A percentile compares a stretch with the other conserved stretches of the same genome.
Conservation (phyloP, 352 stramenopile species). For the Globisporangium spinosum region DNA sequence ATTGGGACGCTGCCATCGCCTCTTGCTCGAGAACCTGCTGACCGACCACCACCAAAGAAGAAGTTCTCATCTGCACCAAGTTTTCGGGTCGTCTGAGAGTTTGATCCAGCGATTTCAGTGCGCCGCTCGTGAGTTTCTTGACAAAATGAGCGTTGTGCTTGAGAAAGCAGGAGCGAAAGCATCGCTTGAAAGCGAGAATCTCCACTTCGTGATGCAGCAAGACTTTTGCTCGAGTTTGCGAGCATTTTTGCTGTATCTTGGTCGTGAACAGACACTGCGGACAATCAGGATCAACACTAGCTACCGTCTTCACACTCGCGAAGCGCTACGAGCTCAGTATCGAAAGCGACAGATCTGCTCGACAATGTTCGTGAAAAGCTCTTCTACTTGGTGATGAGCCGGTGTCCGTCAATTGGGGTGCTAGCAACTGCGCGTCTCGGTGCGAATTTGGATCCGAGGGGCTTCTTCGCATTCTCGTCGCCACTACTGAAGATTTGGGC, state of each 20-base stretch:
- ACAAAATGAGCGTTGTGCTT: conserved; percentile 24
- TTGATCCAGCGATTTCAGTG: conserved; percentile 17
- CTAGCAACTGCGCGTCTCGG: conserved; percentile 28
- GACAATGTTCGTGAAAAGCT: conserved; percentile 20
- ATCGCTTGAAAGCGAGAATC: conserved; percentile 17
- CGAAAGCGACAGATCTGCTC: not conserved
- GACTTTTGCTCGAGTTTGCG: conserved; percentile 50
- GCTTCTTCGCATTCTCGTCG: conserved; percentile 28
- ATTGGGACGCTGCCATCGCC: conserved; percentile 45
- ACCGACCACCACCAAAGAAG: not conserved
- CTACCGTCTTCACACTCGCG: not conserved
- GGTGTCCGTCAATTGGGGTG: conserved; percentile 40
- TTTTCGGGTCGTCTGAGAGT: conserved; percentile 3
- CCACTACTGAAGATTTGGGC: conserved; percentile 35
- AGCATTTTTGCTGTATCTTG: conserved; percentile 12
- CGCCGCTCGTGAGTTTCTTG: conserved; percentile 22
- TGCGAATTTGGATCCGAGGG: conserved; percentile 19
- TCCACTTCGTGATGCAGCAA: conserved; percentile 62
- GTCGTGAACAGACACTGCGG: not conserved
- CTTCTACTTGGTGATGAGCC: conserved; percentile 37
- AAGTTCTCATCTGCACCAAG: not conserved
- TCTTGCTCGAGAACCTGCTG: conserved; percentile 36
- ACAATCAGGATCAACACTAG: not conserved
- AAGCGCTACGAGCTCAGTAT: not conserved
- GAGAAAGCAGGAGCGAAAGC: conserved; percentile 15